Percentiles rank a stretch among this genome's conserved stretches.
phyloP scores from a whole-genome alignment of 345 rosid genomes.

The Populus davidiana region DNA sequence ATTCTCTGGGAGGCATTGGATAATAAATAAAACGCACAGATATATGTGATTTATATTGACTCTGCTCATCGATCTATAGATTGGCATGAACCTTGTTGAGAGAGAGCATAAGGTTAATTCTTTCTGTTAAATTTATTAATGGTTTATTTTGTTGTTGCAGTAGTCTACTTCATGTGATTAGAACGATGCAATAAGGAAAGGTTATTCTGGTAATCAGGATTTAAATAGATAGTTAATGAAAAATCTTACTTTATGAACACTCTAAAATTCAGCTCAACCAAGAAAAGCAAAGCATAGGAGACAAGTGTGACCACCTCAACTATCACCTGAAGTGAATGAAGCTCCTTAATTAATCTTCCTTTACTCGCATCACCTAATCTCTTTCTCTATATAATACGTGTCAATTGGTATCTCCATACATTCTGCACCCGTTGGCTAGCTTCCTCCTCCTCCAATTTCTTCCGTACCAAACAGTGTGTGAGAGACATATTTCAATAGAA shows the following conservation, averaged over 20 bases:
- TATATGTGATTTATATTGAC: too few relatives aligned
- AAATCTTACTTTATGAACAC: conserved; percentile 51
- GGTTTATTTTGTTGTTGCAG: too few relatives aligned
- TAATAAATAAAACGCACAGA: too few relatives aligned
- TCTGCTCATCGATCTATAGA: too few relatives aligned
- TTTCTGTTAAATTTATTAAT: too few relatives aligned
- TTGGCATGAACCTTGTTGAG: too few relatives aligned
- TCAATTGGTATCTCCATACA: background rate
- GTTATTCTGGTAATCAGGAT: conserved; percentile 21
- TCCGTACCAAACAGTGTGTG: background rate
- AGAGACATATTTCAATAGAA: background rate
- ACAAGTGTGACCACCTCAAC: conserved; percentile 19
- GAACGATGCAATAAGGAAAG: background rate
- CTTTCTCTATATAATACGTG: conserved; percentile 19
- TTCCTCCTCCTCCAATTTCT: background rate
- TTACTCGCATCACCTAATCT: conserved; percentile 2
- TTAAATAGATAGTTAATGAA: background rate
- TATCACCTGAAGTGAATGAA: background rate
- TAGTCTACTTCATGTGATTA: background rate
- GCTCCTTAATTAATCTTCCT: background rate
- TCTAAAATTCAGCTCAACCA: conserved; percentile 62
- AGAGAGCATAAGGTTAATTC: too few relatives aligned
- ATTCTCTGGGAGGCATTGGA: too few relatives aligned
- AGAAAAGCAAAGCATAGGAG: conserved; percentile 13
- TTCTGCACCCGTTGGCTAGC: background rate